Evolutionary conservation across 805 yeast genomes (phyloP).

Genomic region (Kodamaea jinghongensis): DNA sequence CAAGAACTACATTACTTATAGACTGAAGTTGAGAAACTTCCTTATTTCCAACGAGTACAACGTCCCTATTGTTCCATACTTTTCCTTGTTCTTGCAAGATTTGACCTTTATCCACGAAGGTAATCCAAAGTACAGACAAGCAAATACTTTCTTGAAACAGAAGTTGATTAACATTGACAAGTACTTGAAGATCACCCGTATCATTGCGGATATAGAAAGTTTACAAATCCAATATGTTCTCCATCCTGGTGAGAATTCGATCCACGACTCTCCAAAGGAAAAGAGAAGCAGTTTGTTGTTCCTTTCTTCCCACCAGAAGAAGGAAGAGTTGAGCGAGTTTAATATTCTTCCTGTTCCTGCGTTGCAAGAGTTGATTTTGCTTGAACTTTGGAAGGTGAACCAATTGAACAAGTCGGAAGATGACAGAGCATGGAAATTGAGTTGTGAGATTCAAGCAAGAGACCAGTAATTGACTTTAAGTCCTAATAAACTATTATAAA

Average conservation of each 20-base stretch:
- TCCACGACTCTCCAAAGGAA: constrained; percentile 3
- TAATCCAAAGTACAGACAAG: constrained; percentile 64
- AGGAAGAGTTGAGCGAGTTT: constrained; percentile 31
- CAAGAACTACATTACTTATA: constrained; percentile 67
- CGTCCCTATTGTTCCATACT: constrained; percentile 72
- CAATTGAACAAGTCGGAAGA: constrained; percentile 57
- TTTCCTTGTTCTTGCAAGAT: constrained; percentile 73
- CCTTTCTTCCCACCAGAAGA: constrained; percentile 12
- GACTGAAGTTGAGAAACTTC: constrained; percentile 59
- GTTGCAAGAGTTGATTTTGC: constrained; percentile 57
- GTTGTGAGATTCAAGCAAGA: constrained; percentile 50
- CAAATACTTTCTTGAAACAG: constrained; percentile 54
- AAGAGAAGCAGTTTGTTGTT: constrained; percentile 26
- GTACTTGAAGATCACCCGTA: constrained; percentile 61
- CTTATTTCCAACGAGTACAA: constrained; percentile 47
- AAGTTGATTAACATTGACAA: constrained; percentile 72
- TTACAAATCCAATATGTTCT: constrained; percentile 59
- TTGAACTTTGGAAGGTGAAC: constrained; percentile 69
- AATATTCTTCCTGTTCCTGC: constrained; percentile 39
- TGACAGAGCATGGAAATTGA: constrained; percentile 72
- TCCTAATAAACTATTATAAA: too few relatives aligned
- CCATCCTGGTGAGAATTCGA: constrained; percentile 1
- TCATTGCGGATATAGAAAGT: constrained; percentile 63
- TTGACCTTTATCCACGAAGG: constrained; percentile 80
- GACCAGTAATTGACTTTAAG: background rate